These are phyloP conservation scores for Penicillium maclennaniae DNA, from an alignment of 495 filamentous ascomycete species.

Conservation along the genomic window DNA sequence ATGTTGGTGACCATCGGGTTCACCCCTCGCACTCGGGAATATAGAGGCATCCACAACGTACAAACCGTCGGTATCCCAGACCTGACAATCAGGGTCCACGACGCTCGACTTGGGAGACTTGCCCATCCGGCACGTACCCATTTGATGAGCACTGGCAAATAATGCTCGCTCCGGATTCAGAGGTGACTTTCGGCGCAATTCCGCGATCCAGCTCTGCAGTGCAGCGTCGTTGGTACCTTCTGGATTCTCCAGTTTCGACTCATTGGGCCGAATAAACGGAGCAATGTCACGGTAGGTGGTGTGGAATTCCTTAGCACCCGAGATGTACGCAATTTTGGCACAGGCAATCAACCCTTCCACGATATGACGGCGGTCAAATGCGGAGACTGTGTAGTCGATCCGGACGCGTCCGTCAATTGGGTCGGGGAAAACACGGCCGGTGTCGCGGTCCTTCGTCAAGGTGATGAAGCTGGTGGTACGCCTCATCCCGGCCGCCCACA, in stretches of 20 bases:
- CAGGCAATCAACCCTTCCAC: conserved; percentile 67
- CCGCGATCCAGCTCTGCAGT: conserved; percentile 64
- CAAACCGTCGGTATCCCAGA: conserved; percentile 71
- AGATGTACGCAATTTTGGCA: conserved; percentile 71
- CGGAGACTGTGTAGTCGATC: conserved; percentile 64
- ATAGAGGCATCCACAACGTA: conserved; percentile 86
- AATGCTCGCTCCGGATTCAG: conserved; percentile 39
- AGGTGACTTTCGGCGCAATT: conserved; percentile 54
- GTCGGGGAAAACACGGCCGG: conserved; percentile 72
- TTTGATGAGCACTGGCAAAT: conserved; percentile 77
- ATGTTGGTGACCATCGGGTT: conserved; percentile 94
- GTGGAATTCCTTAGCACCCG: conserved; percentile 75
- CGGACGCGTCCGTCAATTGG: conserved; percentile 58
- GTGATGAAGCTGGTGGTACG: conserved; percentile 66
- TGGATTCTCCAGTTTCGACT: conserved; percentile 26
- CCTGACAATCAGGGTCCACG: conserved; percentile 68
- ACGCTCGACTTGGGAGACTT: conserved; percentile 56
- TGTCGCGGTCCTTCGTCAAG: conserved; percentile 66
- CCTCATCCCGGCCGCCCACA: conserved; percentile 54
- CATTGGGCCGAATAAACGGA: conserved; percentile 58
- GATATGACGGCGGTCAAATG: conserved; percentile 64
- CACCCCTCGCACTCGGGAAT: conserved; percentile 85
- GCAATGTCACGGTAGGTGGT: conserved; percentile 54
- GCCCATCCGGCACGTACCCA: conserved; percentile 87
- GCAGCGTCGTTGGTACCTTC: conserved; percentile 61